Evolutionary conservation across 495 filamentous ascomycete genomes (phyloP).

Genomic region (Baudoinia panamericana): DNA sequence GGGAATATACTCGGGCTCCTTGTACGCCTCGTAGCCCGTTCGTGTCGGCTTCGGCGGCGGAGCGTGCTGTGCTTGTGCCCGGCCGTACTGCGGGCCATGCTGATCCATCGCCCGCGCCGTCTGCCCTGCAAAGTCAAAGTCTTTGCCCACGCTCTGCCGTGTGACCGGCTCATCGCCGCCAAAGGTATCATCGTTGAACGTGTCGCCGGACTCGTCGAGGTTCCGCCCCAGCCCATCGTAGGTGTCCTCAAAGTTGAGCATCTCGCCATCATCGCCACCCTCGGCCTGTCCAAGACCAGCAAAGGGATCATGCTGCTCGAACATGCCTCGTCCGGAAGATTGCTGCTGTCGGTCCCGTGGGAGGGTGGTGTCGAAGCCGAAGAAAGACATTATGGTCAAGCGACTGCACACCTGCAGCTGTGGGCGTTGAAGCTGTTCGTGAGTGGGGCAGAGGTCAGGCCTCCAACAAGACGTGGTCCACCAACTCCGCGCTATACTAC

Average conservation of each 20-base stretch:
- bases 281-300: constrained; percentile 48
- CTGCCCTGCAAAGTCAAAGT: constrained; percentile 93
- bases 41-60: constrained; percentile 49
- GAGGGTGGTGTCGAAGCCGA: constrained; percentile 62
- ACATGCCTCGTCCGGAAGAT: constrained; percentile 51
- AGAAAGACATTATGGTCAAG: constrained; percentile 57
- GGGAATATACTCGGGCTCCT: constrained; percentile 58
- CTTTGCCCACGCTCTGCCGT: constrained; percentile 54
- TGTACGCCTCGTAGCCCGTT: constrained; percentile 82
- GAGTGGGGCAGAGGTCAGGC: too few species aligned
- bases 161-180: constrained; percentile 40
- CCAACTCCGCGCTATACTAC: too few species aligned
- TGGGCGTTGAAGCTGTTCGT: neutral
- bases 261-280: constrained; percentile 48
- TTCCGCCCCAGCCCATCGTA: constrained; percentile 92
- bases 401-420: neutral
- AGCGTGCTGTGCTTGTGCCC: constrained; percentile 79
- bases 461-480: too few species aligned
- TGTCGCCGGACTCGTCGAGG: constrained; percentile 85
- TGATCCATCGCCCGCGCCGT: constrained; percentile 75
- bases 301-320: constrained; percentile 76
- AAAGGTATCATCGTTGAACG: constrained; percentile 97
- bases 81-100: too few species aligned
- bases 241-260: constrained; percentile 93
- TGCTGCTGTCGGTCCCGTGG: constrained; percentile 42